Evolutionary conservation across 768 basidiomycete genomes (phyloP).

Genomic region (Cystobasidiopsis lactophilus): DNA sequence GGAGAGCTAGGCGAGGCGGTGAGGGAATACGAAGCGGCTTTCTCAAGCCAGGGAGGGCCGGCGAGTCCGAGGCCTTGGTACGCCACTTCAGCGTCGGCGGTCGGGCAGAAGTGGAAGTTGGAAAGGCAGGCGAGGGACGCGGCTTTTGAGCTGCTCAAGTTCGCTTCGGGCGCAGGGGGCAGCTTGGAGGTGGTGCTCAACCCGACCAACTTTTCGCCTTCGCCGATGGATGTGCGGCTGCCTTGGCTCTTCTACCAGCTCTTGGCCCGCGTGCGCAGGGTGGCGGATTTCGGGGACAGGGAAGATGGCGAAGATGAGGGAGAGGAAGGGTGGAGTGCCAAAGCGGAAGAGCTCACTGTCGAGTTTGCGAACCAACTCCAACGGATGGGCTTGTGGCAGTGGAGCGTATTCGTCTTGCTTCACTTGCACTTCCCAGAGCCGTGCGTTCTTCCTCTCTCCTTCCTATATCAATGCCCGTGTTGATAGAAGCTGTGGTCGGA

Average conservation of each 20-base stretch:
- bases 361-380: slow-evolving; percentile 77
- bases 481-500: too few relatives aligned
- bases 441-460: slow-evolving; percentile 30
- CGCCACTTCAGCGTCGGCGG: slow-evolving; percentile 15
- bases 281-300: slow-evolving; percentile 75
- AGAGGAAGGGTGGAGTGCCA: slow-evolving; percentile 54
- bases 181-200: slow-evolving; percentile 41
- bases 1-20: slow-evolving; percentile 9
- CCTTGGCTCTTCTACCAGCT: slow-evolving; percentile 86
- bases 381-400: slow-evolving; percentile 52
- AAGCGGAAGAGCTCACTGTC: slow-evolving; percentile 59
- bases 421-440: slow-evolving; percentile 61
- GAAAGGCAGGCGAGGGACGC: slow-evolving; percentile 33
- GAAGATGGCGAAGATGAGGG: slow-evolving; percentile 25
- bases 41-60: slow-evolving; percentile 14
- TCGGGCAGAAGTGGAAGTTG: background rate
- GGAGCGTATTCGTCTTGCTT: slow-evolving; percentile 68
- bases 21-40: slow-evolving; percentile 9
- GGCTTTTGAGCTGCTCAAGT: slow-evolving; percentile 53
- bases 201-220: slow-evolving; percentile 51
- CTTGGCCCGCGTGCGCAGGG: slow-evolving; percentile 54
- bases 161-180: slow-evolving; percentile 41
- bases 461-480: background rate
- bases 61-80: slow-evolving; percentile 34
- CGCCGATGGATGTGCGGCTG: slow-evolving; percentile 56